phyloP scores from a whole-genome alignment of 805 yeast genomes.

The Pichia californica region DNA sequence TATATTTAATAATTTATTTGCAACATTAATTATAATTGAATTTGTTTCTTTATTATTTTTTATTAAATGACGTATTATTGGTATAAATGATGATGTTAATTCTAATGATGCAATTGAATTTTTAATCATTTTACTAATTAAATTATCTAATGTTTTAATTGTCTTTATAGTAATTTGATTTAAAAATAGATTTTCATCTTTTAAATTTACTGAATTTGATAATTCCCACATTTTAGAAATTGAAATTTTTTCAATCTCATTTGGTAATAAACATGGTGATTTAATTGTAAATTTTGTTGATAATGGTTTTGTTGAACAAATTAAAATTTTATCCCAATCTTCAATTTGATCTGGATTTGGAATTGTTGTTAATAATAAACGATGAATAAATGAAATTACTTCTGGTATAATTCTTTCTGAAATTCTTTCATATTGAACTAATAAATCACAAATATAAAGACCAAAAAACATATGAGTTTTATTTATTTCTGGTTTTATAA shows the following conservation, averaged over 20 bases:
- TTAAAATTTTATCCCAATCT: slow-evolving; percentile 16
- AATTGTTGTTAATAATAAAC: slow-evolving; percentile 39
- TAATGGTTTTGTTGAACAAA: slow-evolving; percentile 14
- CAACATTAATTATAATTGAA: slow-evolving; percentile 30
- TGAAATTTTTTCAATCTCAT: slow-evolving; percentile 4
- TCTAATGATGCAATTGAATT: slow-evolving; percentile 59
- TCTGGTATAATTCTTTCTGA: slow-evolving; percentile 85
- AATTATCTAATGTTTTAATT: slow-evolving; percentile 28
- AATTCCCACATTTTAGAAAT: slow-evolving; percentile 7
- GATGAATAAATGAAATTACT: slow-evolving; percentile 50
- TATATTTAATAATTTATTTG: slow-evolving; percentile 43
- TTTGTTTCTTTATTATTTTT: slow-evolving; percentile 29
- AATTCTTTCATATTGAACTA: slow-evolving; percentile 67
- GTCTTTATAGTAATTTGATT: slow-evolving; percentile 31
- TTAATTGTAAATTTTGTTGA: slow-evolving; percentile 18
- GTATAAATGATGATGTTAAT: slow-evolving; percentile 42
- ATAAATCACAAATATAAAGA: slow-evolving; percentile 55
- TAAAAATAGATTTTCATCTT: slow-evolving; percentile 14
- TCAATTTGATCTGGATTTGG: slow-evolving; percentile 29
- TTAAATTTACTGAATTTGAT: slow-evolving; percentile 2
- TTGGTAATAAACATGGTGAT: slow-evolving; percentile 13
- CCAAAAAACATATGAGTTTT: slow-evolving; percentile 47
- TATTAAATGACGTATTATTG: slow-evolving; percentile 35
- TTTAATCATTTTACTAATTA: slow-evolving; percentile 43
- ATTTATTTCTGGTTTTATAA: slow-evolving; percentile 22